Conservation (phyloP, 2,329 filamentous ascomycete genomes). For the Arthrobotrys pseudoclavata region DNA sequence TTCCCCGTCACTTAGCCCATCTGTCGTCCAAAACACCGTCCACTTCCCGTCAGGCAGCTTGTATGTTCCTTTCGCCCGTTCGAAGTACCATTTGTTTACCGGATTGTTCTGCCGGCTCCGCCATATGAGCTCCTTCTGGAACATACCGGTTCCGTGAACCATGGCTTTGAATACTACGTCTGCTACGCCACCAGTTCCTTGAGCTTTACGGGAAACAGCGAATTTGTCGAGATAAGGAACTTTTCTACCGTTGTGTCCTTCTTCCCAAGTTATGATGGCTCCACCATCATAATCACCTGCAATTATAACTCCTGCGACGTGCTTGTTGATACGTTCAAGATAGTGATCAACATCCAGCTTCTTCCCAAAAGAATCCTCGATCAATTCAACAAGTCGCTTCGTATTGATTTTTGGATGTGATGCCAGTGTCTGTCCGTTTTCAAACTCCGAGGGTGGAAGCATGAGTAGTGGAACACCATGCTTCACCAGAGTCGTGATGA, state of each 20-base stretch:
- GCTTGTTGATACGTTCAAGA: conserved; percentile 81
- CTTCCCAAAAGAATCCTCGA: conserved; percentile 91
- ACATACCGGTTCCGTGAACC: conserved; percentile 79
- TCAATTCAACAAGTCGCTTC: conserved; percentile 83
- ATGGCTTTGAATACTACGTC: conserved; percentile 97
- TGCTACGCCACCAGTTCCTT: conserved; percentile 91
- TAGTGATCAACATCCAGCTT: conserved; percentile 88
- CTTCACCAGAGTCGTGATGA: conserved; percentile 85
- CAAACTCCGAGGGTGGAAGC: conserved; percentile 71
- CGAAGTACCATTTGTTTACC: conserved; percentile 99
- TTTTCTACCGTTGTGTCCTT: conserved; percentile 73
- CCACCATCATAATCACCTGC: conserved; percentile 97
- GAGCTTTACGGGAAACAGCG: conserved; percentile 86
- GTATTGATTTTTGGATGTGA: conserved; percentile 82
- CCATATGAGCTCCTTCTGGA: conserved; percentile 87
- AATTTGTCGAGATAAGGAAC: conserved; percentile 98
- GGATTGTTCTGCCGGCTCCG: conserved; percentile 89
- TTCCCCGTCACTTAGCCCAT: conserved; percentile 70
- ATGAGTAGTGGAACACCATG: conserved; percentile 90
- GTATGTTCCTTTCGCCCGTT: conserved; percentile 84
- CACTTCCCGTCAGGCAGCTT: conserved; percentile 86
- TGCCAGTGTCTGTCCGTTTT: conserved; percentile 72
- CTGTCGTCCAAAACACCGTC: conserved; percentile 99
- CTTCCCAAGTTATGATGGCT: conserved; percentile 94
- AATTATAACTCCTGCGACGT: conserved; percentile 90